Evolutionary conservation across 306 rosid species (phyloP), one percentile per base, ranked within the genome.

Genomic region (Cajanus cajan): DNA sequence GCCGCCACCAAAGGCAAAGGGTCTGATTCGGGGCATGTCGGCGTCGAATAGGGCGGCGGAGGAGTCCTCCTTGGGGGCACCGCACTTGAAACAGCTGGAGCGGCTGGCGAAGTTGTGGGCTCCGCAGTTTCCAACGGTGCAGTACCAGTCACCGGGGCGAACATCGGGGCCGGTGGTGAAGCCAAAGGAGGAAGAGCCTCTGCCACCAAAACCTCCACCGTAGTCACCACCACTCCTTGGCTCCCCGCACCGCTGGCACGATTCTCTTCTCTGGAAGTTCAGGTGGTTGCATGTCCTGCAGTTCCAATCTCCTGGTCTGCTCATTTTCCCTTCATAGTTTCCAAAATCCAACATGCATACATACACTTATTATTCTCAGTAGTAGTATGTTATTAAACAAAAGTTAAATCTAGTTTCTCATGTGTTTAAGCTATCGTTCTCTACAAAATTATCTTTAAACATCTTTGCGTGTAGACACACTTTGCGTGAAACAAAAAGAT

Each of bases 61-160:
- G 9, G 87, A 65, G 2, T 93, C 93, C 4, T 93, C 98, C 78
- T 93, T 93, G 44, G 89, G 80, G 10, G 94, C 90, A 6, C 90
- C 93, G n/a, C 98, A 93, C 88, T 93, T 93, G 81, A 93, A 93
- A 84, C 98, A 93, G 87, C 85, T 91, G 19, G 97, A 90, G 73
- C 98, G 95, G 87, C 97, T 93, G 13, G 98, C 97, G 4, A 93
- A 93, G 88, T 93, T 93, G 73, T 93, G 98, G 43, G 98, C 93
- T 15, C 93, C 98, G 70, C 98, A 93, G 84, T 87, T 90, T 12
- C 83, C 93, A 0, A 91, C 13, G 48, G 87, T 71, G 85, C 98
- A 93, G 87, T 93, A 90, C 98, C 98, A 93, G 77, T 93, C 98
- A 2, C 98, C 98, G 0, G 97, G 98, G 2, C 98, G 91, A 31